These are phyloP conservation scores for Cladosporium cucumerinum DNA, from an alignment of 2,329 filamentous ascomycete species.

Conservation along the genomic window DNA sequence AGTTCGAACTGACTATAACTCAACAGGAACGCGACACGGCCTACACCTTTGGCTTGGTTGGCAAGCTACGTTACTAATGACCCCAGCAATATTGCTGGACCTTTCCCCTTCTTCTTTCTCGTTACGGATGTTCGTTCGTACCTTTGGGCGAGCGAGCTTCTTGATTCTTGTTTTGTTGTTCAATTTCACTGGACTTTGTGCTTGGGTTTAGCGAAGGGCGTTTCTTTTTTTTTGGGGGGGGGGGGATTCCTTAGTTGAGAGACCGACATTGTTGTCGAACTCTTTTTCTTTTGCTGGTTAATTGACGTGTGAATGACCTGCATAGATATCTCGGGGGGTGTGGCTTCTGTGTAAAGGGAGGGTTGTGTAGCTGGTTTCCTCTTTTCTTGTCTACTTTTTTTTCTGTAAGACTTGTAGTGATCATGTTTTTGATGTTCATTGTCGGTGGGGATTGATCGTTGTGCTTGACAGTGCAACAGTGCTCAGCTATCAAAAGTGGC, in stretches of 20 bases:
- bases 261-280: neutral
- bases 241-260: no score
- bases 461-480: no score
- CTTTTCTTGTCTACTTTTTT: neutral
- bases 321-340: neutral
- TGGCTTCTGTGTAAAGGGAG: neutral
- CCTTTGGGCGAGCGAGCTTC: neutral
- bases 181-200: neutral
- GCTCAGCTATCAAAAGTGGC: no score
- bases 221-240: no score
- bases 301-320: neutral
- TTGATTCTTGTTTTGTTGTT: neutral
- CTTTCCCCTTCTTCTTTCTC: neutral
- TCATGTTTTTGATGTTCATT: neutral
- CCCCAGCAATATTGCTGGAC: neutral
- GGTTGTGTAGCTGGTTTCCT: neutral
- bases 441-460: neutral
- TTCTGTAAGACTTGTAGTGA: neutral
- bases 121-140: neutral
- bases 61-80: constrained; percentile 47
- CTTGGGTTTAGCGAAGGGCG: neutral
- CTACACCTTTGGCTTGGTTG: constrained; percentile 48
- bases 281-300: neutral
- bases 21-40: constrained; percentile 47
- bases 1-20: constrained; percentile 15